Base-by-base conservation (phyloP, 768 basidiomycete species). In the Boletus subcaerulescens region DNA sequence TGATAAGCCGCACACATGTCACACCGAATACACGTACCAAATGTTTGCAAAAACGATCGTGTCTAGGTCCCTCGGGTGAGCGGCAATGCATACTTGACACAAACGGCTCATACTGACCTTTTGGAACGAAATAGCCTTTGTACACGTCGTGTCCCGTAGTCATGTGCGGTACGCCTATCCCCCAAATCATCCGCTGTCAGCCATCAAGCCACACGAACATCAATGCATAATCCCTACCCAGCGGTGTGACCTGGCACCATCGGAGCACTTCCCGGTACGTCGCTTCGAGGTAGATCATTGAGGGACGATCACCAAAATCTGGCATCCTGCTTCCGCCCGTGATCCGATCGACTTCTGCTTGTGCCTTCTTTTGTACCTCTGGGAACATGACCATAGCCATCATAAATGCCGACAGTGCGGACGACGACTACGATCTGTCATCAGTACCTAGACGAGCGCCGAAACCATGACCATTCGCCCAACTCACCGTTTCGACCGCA, bases 81-180 rank as follows among this genome's bases (percentile, higher is more conserved):
- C 39, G 12, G 2, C 7, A 13, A 24, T 12, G 20, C n/a, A 24
- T 17, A 17, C 14, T 15, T 4, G 11, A 14, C n/a, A 17, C 8
- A 4, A 39, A 11, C 4, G 14, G 8, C 14, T 4, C 38, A n/a
- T 39, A 15, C n/a, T 9, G 5, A 65, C 63, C 64, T 51, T 61
- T 65, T 7, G 63, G 63, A 46, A 57, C 57, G 56, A 60, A 57
- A 29, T 52, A 63, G 0, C 60, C 57, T 22, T 62, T 31, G 35
- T 64, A 61, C 20, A 59, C 48, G 48, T 65, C 63, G 14, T 46
- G 20, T 0, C 5, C 55, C 3, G 59, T 52, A 1, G 62, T 64
- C 38, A 60, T 48, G 47, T 74, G 74, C 4, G 69, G 63, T 1
- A 69, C 58, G 6, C 73, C 73, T 63, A 14, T 14, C 10, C 8